These are phyloP conservation scores for Westerdykella aurantiaca DNA, from an alignment of 2,329 filamentous ascomycete genomes.

Conservation along the genomic window DNA sequence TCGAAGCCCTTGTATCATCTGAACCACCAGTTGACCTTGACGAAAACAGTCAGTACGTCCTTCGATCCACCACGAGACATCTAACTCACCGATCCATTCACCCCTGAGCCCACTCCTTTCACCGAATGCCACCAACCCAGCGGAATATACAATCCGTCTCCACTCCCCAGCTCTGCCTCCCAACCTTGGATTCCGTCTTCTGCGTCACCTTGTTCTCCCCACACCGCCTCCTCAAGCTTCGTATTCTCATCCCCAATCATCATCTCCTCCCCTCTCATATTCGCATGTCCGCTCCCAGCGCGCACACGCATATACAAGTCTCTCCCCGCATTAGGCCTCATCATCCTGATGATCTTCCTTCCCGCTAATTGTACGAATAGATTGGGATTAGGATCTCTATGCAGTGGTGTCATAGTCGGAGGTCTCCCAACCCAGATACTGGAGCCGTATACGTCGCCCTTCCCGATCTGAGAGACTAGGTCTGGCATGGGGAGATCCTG, in stretches of 20 bases:
- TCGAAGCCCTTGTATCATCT: constrained; percentile 42
- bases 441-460: constrained; percentile 78
- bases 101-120: constrained; percentile 54
- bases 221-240: constrained; percentile 63
- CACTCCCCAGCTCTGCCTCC: constrained; percentile 50
- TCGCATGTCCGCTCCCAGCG: constrained; percentile 42
- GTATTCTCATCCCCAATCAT: constrained; percentile 73
- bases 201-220: constrained; percentile 43
- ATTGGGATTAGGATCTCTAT: constrained; percentile 92
- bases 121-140: constrained; percentile 86
- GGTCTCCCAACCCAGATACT: constrained; percentile 85
- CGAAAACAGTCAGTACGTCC: constrained; percentile 19
- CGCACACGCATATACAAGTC: constrained; percentile 56
- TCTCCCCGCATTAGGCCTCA: constrained; percentile 59
- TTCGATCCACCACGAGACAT: background rate
- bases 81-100: constrained; percentile 51
- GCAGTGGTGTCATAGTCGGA: constrained; percentile 83
- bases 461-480: constrained; percentile 58
- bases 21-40: constrained; percentile 74
- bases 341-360: constrained; percentile 65
- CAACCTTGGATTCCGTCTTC: constrained; percentile 12
- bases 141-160: constrained; percentile 73
- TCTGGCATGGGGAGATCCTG: constrained; percentile 63
- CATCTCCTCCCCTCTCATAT: constrained; percentile 77
- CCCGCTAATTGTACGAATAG: constrained; percentile 78